Percentiles rank a stretch among this genome's conserved stretches.
phyloP scores from a whole-genome alignment of 179 eudicot genomes.

The Silene vulgaris region DNA sequence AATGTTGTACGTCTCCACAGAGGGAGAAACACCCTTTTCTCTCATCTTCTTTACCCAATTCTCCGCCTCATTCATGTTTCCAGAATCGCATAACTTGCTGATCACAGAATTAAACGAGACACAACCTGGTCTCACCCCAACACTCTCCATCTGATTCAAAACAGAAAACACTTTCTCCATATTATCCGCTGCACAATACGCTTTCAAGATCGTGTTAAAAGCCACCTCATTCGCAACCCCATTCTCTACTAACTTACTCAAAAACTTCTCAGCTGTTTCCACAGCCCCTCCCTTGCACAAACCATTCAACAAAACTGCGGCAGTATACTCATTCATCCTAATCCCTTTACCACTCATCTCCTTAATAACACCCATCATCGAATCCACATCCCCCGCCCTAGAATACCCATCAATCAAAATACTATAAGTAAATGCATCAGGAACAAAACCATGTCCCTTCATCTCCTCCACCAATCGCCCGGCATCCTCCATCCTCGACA shows the following conservation, averaged over 20 bases:
- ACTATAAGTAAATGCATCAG: slow-evolving; percentile 65
- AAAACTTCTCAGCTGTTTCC: slow-evolving; percentile 52
- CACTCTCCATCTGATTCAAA: slow-evolving; percentile 44
- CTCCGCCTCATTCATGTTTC: slow-evolving; percentile 50
- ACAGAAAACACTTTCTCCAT: slow-evolving; percentile 46
- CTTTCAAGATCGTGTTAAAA: slow-evolving; percentile 56
- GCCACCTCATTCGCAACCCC: slow-evolving; percentile 48
- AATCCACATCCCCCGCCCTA: slow-evolving; percentile 41
- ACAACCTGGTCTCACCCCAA: slow-evolving; percentile 43
- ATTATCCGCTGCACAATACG: slow-evolving; percentile 47
- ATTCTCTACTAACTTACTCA: slow-evolving; percentile 35
- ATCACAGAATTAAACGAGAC: slow-evolving; percentile 55
- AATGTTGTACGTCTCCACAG: slow-evolving; percentile 57
- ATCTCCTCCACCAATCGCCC: slow-evolving; percentile 52
- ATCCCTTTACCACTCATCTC: slow-evolving; percentile 40
- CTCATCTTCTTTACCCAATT: slow-evolving; percentile 54
- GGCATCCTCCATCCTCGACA: slow-evolving; percentile 51
- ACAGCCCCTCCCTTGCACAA: slow-evolving; percentile 59
- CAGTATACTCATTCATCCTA: slow-evolving; percentile 42
- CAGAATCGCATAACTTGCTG: slow-evolving; percentile 40
- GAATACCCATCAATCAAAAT: slow-evolving; percentile 57
- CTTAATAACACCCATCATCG: slow-evolving; percentile 39
- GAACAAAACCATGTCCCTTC: slow-evolving; percentile 44
- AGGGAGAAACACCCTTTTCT: slow-evolving; percentile 45
- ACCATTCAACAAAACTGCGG: slow-evolving; percentile 54